phyloP scores from a whole-genome alignment of 1,139 yeast species.

The Suhomyces taliae region DNA sequence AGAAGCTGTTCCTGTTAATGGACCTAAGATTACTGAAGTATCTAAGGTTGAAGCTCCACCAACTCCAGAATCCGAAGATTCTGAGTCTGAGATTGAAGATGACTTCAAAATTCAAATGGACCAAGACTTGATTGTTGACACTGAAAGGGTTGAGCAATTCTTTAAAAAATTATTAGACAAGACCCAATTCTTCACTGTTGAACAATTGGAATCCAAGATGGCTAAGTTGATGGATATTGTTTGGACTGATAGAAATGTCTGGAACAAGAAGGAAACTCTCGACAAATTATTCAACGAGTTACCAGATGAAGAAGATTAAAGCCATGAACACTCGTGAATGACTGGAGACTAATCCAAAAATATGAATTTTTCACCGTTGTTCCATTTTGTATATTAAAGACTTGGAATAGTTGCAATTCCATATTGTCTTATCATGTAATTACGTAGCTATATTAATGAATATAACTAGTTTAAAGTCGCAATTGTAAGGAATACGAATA shows the following conservation, averaged over 20 bases:
- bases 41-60: background rate
- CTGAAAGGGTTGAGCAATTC: constrained; percentile 19
- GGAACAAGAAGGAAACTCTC: constrained; percentile 60
- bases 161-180: constrained; percentile 35
- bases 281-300: constrained; percentile 24
- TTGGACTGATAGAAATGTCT: constrained; percentile 65
- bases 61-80: constrained; percentile 5
- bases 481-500: too few species aligned
- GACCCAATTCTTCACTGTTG: constrained; percentile 60
- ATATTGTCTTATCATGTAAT: too few species aligned
- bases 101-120: constrained; percentile 19
- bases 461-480: too few species aligned
- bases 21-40: background rate
- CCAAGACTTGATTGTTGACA: constrained; percentile 31
- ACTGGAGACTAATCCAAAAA: too few species aligned
- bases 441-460: too few species aligned
- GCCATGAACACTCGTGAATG: too few species aligned
- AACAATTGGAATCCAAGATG: constrained; percentile 69
- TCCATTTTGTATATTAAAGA: too few species aligned
- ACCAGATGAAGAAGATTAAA: too few species aligned
- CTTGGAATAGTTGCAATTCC: too few species aligned
- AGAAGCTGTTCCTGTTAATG: too few species aligned
- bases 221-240: constrained; percentile 71
- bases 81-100: constrained; percentile 25
- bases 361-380: too few species aligned